A percentile compares a stretch with the other conserved stretches of the same genome.
These are phyloP conservation scores for Ilyonectria mors-panacis DNA, from an alignment of 2,329 filamentous ascomycete species.

Conservation along the genomic window DNA sequence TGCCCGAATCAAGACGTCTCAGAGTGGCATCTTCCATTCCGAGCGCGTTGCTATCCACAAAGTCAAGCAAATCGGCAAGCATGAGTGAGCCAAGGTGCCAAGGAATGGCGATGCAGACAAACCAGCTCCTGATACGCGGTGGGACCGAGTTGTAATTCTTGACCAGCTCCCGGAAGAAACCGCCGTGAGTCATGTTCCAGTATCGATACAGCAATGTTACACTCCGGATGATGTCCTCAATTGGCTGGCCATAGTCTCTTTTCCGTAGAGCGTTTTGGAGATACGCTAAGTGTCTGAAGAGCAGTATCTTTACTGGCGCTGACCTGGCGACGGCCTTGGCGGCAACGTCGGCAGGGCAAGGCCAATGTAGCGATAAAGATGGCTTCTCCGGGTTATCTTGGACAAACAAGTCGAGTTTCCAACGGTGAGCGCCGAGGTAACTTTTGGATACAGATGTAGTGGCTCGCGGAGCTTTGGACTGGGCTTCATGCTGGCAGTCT, in stretches of 20 bases:
- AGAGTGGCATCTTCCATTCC: conserved; percentile 39
- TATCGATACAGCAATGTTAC: conserved; percentile 65
- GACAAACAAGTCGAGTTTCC: conserved; percentile 35
- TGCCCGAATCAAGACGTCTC: conserved; percentile 46
- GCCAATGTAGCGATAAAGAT: conserved; percentile 58
- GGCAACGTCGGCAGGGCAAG: conserved; percentile 66
- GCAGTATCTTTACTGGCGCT: conserved; percentile 70
- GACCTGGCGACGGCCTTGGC: conserved; percentile 64
- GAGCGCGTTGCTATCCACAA: conserved; percentile 58
- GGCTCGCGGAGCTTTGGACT: neutral
- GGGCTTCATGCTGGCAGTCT: conserved; percentile 53
- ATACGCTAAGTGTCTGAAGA: conserved; percentile 68
- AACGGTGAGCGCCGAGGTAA: conserved; percentile 10
- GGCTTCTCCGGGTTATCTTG: conserved; percentile 47
- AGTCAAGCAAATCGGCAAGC: conserved; percentile 67
- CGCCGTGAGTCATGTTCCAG: conserved; percentile 67
- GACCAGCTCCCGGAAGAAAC: conserved; percentile 66
- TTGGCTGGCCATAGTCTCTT: conserved; percentile 48
- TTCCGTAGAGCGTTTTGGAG: conserved; percentile 67
- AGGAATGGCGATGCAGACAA: conserved; percentile 68
- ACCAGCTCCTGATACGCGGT: conserved; percentile 70
- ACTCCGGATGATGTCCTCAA: conserved; percentile 65
- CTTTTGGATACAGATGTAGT: neutral
- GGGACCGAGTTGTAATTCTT: conserved; percentile 65
- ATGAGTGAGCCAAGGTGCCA: conserved; percentile 71